Evolutionary conservation across 1,139 yeast species (phyloP).

Genomic region (Lodderomyces orthopsilosis): DNA sequence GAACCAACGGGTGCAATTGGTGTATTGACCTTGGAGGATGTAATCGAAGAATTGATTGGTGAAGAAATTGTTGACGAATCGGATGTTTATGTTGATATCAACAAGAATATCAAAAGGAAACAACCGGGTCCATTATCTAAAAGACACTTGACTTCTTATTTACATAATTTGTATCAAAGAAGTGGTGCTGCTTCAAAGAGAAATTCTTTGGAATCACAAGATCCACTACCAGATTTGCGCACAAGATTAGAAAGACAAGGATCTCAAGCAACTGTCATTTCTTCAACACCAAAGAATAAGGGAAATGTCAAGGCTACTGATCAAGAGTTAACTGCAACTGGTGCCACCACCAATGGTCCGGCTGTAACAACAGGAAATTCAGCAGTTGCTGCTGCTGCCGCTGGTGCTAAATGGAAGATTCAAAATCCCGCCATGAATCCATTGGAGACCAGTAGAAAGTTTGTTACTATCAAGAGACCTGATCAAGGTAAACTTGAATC

Average conservation of each 20-base stretch:
- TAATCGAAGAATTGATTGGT: constrained; percentile 94
- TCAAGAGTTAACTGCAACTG: not conserved
- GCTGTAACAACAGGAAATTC: constrained; percentile 2
- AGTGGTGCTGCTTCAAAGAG: constrained; percentile 38
- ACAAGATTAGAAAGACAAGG: constrained; percentile 12
- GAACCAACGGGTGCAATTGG: constrained; percentile 86
- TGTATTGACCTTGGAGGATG: constrained; percentile 91
- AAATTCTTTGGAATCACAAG: constrained; percentile 32
- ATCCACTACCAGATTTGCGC: constrained; percentile 10
- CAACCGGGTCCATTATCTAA: constrained; percentile 85
- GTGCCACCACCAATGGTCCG: not conserved
- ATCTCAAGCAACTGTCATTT: constrained; percentile 10
- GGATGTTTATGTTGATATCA: constrained; percentile 92
- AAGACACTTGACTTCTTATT: constrained; percentile 64
- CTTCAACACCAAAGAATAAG: constrained; percentile 10
- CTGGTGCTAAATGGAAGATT: constrained; percentile 42
- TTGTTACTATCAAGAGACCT: constrained; percentile 67
- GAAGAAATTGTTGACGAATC: constrained; percentile 97
- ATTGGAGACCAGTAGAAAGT: constrained; percentile 63
- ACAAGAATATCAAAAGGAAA: constrained; percentile 76
- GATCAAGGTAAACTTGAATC: constrained; percentile 24
- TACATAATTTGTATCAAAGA: constrained; percentile 55
- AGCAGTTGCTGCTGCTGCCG: constrained; percentile 4
- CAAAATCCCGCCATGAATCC: constrained; percentile 84
- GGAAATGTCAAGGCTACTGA: not conserved